Evolutionary conservation across 23 red algal species (phyloP).

Genomic region (Gracilaria domingensis): DNA sequence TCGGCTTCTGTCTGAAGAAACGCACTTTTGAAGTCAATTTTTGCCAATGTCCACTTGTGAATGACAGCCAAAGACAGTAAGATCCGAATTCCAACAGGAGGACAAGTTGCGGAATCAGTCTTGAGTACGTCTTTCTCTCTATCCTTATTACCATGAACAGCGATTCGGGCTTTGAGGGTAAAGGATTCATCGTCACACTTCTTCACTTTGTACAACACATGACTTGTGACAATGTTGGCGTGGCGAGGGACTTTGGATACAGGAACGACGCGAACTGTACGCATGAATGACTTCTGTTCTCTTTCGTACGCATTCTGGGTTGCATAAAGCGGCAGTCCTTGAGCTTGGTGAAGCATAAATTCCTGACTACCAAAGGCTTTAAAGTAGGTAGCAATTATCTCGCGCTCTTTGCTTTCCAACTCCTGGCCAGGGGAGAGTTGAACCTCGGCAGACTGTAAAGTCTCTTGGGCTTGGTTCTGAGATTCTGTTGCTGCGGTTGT

Average conservation of each 20-base stretch:
- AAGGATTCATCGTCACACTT: conserved; percentile 47
- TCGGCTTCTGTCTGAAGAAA: conserved; percentile 52
- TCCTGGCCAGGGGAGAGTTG: background rate
- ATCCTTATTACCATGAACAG: conserved; percentile 48
- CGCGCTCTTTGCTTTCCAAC: background rate
- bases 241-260: conserved; percentile 2
- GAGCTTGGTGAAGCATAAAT: conserved; percentile 37
- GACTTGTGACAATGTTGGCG: conserved; percentile 43
- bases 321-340: conserved; percentile 24
- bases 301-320: conserved; percentile 27
- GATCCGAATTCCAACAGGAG: conserved; percentile 29
- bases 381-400: background rate
- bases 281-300: conserved; percentile 51
- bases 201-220: conserved; percentile 59
- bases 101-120: conserved; percentile 51
- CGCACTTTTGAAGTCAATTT: conserved; percentile 40
- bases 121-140: background rate
- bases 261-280: conserved; percentile 36
- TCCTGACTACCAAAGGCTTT: background rate
- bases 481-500: background rate
- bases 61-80: conserved; percentile 23
- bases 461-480: background rate
- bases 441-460: background rate
- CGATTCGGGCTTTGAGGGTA: conserved; percentile 39
- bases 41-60: conserved; percentile 10